Base-by-base conservation (phyloP, 2,329 filamentous ascomycete genomes). In the Penicillium occitanis region DNA sequence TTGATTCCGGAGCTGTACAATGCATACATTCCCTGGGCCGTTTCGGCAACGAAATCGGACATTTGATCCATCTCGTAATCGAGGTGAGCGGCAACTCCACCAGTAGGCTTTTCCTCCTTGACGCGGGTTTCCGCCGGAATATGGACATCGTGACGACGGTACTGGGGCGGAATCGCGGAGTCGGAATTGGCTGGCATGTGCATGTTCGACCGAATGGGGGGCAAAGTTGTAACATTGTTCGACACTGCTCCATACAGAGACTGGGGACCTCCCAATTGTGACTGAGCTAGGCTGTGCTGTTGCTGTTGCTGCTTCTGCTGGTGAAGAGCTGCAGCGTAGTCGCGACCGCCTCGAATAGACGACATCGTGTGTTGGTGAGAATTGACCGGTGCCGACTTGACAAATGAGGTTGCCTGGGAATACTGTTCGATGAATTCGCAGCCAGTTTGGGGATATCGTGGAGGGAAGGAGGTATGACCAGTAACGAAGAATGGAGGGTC, bases 61-160 rank as follows among this genome's bases (percentile, higher is more conserved):
- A 97, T 97, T 78, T 91, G 85, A 77, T 96, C 92, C 88, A 97
- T 94, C 80, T 97, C 93, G 78, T 97, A 97, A 83, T 97, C 93
- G 80, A 97, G 87, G 81, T 96, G 91, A 74, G 92, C 92, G 73
- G 93, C 95, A 46, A 97, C 93, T 73, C 93, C 93, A 77, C 93
- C 93, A 64, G 86, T 86, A n/a, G 86, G 81, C 77, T 88, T 89
- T 71, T 89, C 87, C 72, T 89, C 87, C 77, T 88, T 89, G 30
- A 74, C 76, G 33, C 68, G 74, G 51, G 73, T 74, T 60, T 77
- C 72, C 66, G 79, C 76, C 62, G 75, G 77, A 40, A 74, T 71
- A 64, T 76, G 75, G 61, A 74, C 70, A 50, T 81, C 79, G 62
- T 78, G 76, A 58, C 76, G 78, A 59, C 77, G 78, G 69, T 81